Percentiles rank a stretch among this genome's conserved stretches.
These are phyloP conservation scores for Tolypocladium amazonense DNA, from an alignment of 2,329 filamentous ascomycete genomes.

Conservation along the genomic window DNA sequence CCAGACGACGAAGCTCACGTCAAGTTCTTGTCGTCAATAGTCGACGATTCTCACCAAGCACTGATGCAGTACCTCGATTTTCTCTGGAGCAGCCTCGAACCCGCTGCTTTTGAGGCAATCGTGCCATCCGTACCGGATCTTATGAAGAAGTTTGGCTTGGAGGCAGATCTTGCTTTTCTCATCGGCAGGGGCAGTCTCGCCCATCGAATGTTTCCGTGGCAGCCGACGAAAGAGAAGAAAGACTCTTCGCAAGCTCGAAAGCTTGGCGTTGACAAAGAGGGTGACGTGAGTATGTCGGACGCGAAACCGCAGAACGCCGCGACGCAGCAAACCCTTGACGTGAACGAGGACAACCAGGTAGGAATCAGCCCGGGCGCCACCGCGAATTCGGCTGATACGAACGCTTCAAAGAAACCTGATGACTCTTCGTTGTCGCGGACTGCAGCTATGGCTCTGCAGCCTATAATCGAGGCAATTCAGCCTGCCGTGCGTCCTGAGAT, in stretches of 20 bases:
- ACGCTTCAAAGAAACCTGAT: conserved; percentile 19
- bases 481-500: conserved; percentile 48
- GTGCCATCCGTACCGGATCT: conserved; percentile 68
- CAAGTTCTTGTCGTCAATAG: conserved; percentile 77
- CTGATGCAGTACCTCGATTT: conserved; percentile 84
- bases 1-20: conserved; percentile 67
- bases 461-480: conserved; percentile 60
- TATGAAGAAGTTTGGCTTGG: conserved; percentile 68
- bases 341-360: conserved; percentile 24
- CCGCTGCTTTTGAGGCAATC: conserved; percentile 65
- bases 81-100: conserved; percentile 66
- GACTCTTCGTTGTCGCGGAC: conserved; percentile 20
- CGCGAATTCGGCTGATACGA: conserved; percentile 12
- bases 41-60: conserved; percentile 82
- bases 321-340: conserved; percentile 15
- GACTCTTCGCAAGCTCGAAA: conserved; percentile 14
- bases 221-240: conserved; percentile 15
- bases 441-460: conserved; percentile 41
- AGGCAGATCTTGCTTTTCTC: conserved; percentile 73
- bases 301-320: conserved; percentile 17
- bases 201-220: conserved; percentile 45
- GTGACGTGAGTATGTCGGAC: conserved; percentile 43
- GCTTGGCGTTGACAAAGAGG: conserved; percentile 36
- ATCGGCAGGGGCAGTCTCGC: conserved; percentile 67
- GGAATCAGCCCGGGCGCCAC: conserved; percentile 6